These are phyloP conservation scores for Nicotiana sylvestris DNA, from an alignment of 257 asterid species.

Conservation along the genomic window DNA sequence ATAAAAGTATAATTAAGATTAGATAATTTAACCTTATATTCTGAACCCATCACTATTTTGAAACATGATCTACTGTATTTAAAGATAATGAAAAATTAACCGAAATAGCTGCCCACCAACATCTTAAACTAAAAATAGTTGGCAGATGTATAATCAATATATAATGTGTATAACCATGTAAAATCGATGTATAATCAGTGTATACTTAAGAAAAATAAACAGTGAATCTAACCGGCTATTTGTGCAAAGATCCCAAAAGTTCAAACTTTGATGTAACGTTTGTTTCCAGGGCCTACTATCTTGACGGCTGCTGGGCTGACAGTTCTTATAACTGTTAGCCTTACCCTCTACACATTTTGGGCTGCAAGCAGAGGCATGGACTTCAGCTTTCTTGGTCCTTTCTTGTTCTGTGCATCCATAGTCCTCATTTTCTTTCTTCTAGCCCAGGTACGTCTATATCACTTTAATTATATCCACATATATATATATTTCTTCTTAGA, in stretches of 20 bases:
- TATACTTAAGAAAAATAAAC: no score
- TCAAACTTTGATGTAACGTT: neutral
- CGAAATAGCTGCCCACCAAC: no score
- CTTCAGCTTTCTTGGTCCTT: constrained; percentile 62
- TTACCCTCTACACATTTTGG: constrained; percentile 61
- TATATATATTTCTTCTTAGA: neutral
- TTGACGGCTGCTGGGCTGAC: constrained; percentile 61
- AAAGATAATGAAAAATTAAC: no score
- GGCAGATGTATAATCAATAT: no score
- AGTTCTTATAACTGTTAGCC: constrained; percentile 33
- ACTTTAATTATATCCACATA: neutral
- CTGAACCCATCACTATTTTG: neutral
- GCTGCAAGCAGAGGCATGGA: constrained; percentile 61
- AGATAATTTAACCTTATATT: no score
- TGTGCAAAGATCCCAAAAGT: neutral
- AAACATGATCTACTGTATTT: neutral
- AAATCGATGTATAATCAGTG: no score
- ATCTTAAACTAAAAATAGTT: no score
- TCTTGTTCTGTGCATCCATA: constrained; percentile 47
- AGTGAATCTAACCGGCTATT: no score
- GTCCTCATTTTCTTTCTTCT: constrained; percentile 45
- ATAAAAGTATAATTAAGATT: no score
- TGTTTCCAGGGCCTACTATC: constrained; percentile 36
- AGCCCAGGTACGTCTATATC: constrained; percentile 35
- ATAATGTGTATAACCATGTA: no score